These are phyloP conservation scores for Sechiopsis laciniata DNA, from an alignment of 306 rosid species.

Conservation along the genomic window DNA sequence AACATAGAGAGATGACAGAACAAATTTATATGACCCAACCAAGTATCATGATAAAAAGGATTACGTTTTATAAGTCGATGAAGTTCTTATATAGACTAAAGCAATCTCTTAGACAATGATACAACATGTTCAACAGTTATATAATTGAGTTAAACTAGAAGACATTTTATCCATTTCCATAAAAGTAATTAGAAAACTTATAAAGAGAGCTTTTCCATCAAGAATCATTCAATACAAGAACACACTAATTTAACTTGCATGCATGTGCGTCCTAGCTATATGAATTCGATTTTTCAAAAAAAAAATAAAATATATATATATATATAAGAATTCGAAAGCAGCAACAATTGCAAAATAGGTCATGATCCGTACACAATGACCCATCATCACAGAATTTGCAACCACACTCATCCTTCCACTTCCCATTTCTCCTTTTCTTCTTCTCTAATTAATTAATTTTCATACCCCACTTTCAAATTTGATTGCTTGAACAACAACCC, in stretches of 20 bases:
- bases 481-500: conserved; percentile 18
- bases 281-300: too few species aligned
- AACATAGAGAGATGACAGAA: too few species aligned
- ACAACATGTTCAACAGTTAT: too few species aligned
- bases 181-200: not conserved
- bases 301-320: too few species aligned
- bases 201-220: not conserved
- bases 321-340: conserved; percentile 37
- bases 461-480: conserved; percentile 46
- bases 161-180: not conserved
- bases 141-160: too few species aligned
- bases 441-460: conserved; percentile 26
- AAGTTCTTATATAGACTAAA: too few species aligned
- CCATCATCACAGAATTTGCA: conserved; percentile 48
- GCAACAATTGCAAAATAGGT: conserved; percentile 44
- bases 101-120: too few species aligned
- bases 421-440: conserved; percentile 20
- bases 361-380: conserved; percentile 41
- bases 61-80: too few species aligned
- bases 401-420: conserved; percentile 46
- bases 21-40: too few species aligned
- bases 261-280: not conserved
- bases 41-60: too few species aligned
- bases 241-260: not conserved
- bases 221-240: not conserved